Evolutionary conservation across 2,329 filamentous ascomycete species (phyloP).

Genomic region (Epichloe uncinata): DNA sequence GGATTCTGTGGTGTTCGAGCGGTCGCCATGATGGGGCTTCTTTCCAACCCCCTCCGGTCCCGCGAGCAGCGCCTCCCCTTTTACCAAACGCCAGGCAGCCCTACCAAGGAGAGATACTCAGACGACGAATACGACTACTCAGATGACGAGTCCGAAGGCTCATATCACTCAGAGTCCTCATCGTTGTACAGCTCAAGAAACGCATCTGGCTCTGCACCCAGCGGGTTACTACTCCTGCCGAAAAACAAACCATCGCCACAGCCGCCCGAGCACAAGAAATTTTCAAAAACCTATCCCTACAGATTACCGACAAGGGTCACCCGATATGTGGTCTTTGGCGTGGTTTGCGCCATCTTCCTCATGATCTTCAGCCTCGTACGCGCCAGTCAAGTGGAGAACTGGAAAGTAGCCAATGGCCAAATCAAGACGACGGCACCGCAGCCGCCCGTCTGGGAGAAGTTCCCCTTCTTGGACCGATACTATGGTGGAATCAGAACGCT

Average conservation of each 20-base stretch:
- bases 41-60: slow-evolving; percentile 33
- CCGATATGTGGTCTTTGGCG: slow-evolving; percentile 61
- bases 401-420: slow-evolving; percentile 41
- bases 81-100: slow-evolving; percentile 34
- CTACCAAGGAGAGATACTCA: slow-evolving; percentile 37
- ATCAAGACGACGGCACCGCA: slow-evolving; percentile 34
- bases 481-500: slow-evolving; percentile 75
- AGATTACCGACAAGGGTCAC: slow-evolving; percentile 60
- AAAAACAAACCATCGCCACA: slow-evolving; percentile 11
- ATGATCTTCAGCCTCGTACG: slow-evolving; percentile 67
- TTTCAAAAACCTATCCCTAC: slow-evolving; percentile 30
- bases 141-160: slow-evolving; percentile 30
- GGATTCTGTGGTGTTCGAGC: background rate
- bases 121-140: slow-evolving; percentile 36
- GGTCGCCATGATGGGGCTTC: slow-evolving; percentile 31
- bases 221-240: slow-evolving; percentile 31
- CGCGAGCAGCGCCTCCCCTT: slow-evolving; percentile 31
- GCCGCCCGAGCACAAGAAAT: slow-evolving; percentile 9
- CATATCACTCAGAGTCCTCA: slow-evolving; percentile 22
- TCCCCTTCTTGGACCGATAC: slow-evolving; percentile 75
- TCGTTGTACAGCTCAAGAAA: slow-evolving; percentile 41
- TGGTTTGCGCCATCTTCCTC: slow-evolving; percentile 56
- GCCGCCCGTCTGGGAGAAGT: slow-evolving; percentile 69
- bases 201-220: slow-evolving; percentile 30
- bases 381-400: slow-evolving; percentile 59